phyloP scores from a whole-genome alignment of 2,329 filamentous ascomycete species.

The Nigrospora osmanthi region DNA sequence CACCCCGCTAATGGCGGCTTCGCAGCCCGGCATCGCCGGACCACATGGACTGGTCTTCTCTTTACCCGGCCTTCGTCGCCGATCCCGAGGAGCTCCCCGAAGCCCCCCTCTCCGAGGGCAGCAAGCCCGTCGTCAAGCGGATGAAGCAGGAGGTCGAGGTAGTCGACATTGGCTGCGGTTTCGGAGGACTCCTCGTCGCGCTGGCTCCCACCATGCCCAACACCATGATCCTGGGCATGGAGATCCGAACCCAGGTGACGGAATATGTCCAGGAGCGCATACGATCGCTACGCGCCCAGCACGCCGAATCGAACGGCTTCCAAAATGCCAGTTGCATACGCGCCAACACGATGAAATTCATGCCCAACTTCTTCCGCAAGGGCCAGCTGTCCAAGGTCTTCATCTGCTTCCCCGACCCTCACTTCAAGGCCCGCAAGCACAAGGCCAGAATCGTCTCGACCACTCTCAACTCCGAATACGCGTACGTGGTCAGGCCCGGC shows the following conservation, averaged over 20 bases:
- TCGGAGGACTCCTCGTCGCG: conserved; percentile 83
- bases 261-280: conserved; percentile 87
- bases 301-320: conserved; percentile 47
- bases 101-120: conserved; percentile 9
- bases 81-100: conserved; percentile 22
- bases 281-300: conserved; percentile 66
- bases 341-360: conserved; percentile 97
- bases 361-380: conserved; percentile 92
- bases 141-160: conserved; percentile 73
- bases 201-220: conserved; percentile 75
- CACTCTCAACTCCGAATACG: conserved; percentile 87
- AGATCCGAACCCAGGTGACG: conserved; percentile 85
- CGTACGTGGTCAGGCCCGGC: conserved; percentile 74
- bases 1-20: not conserved
- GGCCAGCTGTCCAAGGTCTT: conserved; percentile 84
- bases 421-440: conserved; percentile 96
- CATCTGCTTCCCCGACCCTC: conserved; percentile 95
- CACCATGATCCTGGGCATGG: conserved; percentile 78
- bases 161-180: conserved; percentile 95
- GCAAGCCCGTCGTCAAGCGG: conserved; percentile 9
- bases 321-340: conserved; percentile 86
- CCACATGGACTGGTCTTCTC: conserved; percentile 83
- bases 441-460: conserved; percentile 91
- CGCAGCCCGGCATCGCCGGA: conserved; percentile 67
- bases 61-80: conserved; percentile 68